Conservation (phyloP, 2,329 filamentous ascomycete species). For the Leptographium procerum region DNA sequence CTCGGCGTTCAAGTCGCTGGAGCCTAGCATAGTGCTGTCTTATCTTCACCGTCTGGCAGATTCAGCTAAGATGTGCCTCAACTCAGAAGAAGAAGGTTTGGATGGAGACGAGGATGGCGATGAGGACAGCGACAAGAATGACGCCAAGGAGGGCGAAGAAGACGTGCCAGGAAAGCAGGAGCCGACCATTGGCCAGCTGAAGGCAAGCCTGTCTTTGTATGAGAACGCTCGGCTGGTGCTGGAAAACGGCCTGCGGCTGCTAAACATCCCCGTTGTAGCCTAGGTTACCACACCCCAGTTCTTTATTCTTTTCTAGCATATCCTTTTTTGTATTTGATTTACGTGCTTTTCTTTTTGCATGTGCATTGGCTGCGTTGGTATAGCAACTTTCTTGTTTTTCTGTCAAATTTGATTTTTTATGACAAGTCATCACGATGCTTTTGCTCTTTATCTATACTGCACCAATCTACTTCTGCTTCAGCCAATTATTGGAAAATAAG, state of each 20-base stretch:
- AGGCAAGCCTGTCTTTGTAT: constrained; percentile 44
- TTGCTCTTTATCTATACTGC: too few relatives aligned
- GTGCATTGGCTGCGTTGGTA: too few relatives aligned
- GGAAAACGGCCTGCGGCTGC: constrained; percentile 50
- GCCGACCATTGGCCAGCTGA: not conserved
- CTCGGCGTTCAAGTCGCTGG: constrained; percentile 54
- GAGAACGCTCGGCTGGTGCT: constrained; percentile 49
- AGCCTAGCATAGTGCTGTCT: constrained; percentile 55
- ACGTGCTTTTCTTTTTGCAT: not conserved
- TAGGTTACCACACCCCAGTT: not conserved
- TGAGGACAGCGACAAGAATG: too few relatives aligned
- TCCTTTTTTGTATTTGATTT: not conserved
- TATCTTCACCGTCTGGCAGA: constrained; percentile 19
- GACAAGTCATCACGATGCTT: too few relatives aligned
- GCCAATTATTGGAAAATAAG: too few relatives aligned
- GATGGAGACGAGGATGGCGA: constrained; percentile 29
- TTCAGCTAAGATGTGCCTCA: constrained; percentile 13
- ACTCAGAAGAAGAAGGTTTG: constrained; percentile 19
- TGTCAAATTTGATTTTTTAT: not conserved
- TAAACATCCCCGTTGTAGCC: constrained; percentile 32
- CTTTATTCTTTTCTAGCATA: not conserved
- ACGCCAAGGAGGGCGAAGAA: not conserved
- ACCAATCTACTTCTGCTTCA: too few relatives aligned
- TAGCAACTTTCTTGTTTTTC: not conserved
- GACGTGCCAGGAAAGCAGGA: not conserved